A percentile compares a stretch with the other conserved stretches of the same genome.
phyloP scores from a whole-genome alignment of 345 rosid genomes.

The Gossypium mustelinum region DNA sequence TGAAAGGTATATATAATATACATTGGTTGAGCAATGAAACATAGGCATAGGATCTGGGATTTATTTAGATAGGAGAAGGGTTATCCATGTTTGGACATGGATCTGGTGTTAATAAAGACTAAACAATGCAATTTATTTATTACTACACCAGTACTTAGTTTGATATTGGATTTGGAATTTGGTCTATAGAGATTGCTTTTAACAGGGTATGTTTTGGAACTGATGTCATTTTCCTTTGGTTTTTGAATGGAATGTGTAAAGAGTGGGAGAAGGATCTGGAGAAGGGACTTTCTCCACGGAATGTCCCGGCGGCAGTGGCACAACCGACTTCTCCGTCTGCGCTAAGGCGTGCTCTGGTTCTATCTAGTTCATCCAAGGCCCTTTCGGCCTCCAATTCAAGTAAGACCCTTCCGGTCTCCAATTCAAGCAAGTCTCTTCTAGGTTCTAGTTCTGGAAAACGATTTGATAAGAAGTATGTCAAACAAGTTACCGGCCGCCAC shows the following conservation, averaged over 20 bases:
- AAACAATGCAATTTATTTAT: too few relatives aligned
- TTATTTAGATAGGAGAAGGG: too few relatives aligned
- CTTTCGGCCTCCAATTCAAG: not conserved
- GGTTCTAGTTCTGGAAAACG: constrained; percentile 71
- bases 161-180: not conserved
- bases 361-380: constrained; percentile 51
- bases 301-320: not conserved
- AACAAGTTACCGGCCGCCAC: constrained; percentile 94
- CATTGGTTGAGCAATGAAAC: constrained; percentile 9
- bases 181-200: not conserved
- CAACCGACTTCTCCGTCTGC: constrained; percentile 23
- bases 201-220: not conserved
- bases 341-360: constrained; percentile 33
- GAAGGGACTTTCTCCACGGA: constrained; percentile 24
- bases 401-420: constrained; percentile 34
- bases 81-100: too few relatives aligned
- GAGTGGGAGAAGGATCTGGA: constrained; percentile 25
- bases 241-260: constrained; percentile 16
- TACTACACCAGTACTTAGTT: too few relatives aligned
- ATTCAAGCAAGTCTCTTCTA: constrained; percentile 59
- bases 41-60: not conserved
- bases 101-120: too few relatives aligned
- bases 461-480: constrained; percentile 78
- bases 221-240: not conserved
- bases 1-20: not conserved